A percentile compares a stretch with the other conserved stretches of the same genome.
These are phyloP conservation scores for Candida koratica DNA, from an alignment of 805 yeast species.

Conservation along the genomic window DNA sequence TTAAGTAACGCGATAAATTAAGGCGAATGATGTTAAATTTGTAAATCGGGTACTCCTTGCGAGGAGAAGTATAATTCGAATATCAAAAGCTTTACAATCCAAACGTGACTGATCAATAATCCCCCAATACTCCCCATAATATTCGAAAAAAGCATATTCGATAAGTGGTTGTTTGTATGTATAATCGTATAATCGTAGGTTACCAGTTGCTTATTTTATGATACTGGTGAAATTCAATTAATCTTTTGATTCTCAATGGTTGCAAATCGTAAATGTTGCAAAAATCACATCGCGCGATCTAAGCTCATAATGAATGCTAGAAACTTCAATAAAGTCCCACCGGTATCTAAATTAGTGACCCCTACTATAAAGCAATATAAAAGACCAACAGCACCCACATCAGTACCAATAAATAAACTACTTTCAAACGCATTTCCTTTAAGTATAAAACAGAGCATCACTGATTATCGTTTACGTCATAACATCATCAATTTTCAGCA, in stretches of 20 bases:
- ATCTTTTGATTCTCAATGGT: background rate
- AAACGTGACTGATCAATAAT: too few relatives aligned
- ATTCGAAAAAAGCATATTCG: too few relatives aligned
- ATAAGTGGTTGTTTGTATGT: too few relatives aligned
- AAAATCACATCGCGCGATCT: background rate
- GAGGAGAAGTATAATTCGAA: too few relatives aligned
- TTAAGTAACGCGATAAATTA: too few relatives aligned
- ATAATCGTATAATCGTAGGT: too few relatives aligned
- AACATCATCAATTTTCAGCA: slow-evolving; percentile 44
- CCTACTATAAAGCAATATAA: slow-evolving; percentile 26
- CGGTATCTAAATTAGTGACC: background rate
- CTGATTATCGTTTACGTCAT: slow-evolving; percentile 44
- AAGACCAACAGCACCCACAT: slow-evolving; percentile 63
- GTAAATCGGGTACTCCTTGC: too few relatives aligned
- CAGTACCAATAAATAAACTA: slow-evolving; percentile 56
- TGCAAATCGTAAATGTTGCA: slow-evolving; percentile 1
- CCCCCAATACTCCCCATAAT: too few relatives aligned
- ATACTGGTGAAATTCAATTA: too few relatives aligned
- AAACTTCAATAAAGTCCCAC: slow-evolving; percentile 1
- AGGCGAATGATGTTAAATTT: too few relatives aligned
- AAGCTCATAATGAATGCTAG: slow-evolving; percentile 4
- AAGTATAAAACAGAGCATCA: slow-evolving; percentile 45
- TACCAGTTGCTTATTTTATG: too few relatives aligned
- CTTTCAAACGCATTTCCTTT: slow-evolving; percentile 58
- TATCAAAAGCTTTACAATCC: too few relatives aligned